Conservation (phyloP, 2,329 filamentous ascomycete genomes). For the Aspergillus pseudoglaucus region DNA sequence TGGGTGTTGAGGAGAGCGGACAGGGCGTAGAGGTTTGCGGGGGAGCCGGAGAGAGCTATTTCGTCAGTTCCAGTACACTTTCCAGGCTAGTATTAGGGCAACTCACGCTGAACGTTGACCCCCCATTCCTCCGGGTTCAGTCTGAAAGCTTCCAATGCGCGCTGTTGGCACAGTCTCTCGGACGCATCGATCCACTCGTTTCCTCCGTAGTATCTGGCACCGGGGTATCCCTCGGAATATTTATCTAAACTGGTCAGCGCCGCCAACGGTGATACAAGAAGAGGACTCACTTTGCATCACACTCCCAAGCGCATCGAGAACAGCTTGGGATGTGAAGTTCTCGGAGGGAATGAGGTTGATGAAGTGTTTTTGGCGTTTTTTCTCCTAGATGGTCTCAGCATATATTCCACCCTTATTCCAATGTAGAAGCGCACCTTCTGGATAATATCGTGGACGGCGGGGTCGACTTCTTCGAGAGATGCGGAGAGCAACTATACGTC, state of each 20-base stretch:
- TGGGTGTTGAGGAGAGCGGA: slow-evolving; percentile 93
- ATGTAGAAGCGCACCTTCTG: slow-evolving; percentile 60
- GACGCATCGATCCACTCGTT: slow-evolving; percentile 94
- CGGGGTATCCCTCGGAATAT: slow-evolving; percentile 97
- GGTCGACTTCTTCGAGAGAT: slow-evolving; percentile 76
- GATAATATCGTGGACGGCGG: slow-evolving; percentile 79
- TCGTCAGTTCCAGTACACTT: slow-evolving; percentile 7
- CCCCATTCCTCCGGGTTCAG: slow-evolving; percentile 85
- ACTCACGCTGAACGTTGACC: slow-evolving; percentile 83
- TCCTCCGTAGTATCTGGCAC: slow-evolving; percentile 91
- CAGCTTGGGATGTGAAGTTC: slow-evolving; percentile 90
- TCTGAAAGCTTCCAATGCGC: slow-evolving; percentile 80
- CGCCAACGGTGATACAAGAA: slow-evolving; percentile 1
- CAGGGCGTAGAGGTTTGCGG: slow-evolving; percentile 76
- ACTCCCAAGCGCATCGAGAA: slow-evolving; percentile 84
- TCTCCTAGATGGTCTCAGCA: slow-evolving; percentile 58
- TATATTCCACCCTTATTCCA: not conserved
- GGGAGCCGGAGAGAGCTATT: slow-evolving; percentile 70
- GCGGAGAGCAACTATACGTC: slow-evolving; percentile 65
- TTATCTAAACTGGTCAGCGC: slow-evolving; percentile 60
- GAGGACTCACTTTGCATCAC: slow-evolving; percentile 79
- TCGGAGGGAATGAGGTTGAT: slow-evolving; percentile 96
- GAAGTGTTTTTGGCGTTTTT: slow-evolving; percentile 92
- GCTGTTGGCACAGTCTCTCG: slow-evolving; percentile 81
- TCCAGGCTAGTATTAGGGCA: not conserved